Evolutionary conservation across 345 rosid genomes (phyloP).

Genomic region (Laguncularia racemosa): DNA sequence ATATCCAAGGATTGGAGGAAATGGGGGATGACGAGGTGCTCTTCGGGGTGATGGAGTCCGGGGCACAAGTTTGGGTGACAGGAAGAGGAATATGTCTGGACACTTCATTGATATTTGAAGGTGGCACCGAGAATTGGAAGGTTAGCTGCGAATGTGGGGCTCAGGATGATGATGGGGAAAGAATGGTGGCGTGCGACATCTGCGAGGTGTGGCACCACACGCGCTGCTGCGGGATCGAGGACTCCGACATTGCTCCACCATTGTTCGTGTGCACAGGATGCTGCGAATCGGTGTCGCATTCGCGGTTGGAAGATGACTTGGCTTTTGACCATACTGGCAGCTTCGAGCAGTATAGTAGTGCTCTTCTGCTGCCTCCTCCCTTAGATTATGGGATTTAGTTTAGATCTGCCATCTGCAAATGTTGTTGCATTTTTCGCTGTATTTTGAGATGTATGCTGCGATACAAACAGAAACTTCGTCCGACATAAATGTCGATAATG

Average conservation of each 20-base stretch:
- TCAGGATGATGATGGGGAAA: slow-evolving; percentile 83
- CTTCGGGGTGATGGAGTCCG: slow-evolving; percentile 42
- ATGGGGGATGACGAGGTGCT: slow-evolving; percentile 38
- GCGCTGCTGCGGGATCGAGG: slow-evolving; percentile 64
- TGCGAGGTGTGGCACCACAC: slow-evolving; percentile 96
- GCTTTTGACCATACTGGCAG: not conserved
- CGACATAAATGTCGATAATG: too few species aligned
- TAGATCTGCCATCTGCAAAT: too few species aligned
- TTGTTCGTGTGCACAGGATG: slow-evolving; percentile 64
- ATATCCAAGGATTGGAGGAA: slow-evolving; percentile 39
- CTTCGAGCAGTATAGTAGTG: not conserved
- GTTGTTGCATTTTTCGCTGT: too few species aligned
- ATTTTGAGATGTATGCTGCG: too few species aligned
- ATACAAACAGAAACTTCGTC: too few species aligned
- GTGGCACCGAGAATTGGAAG: slow-evolving; percentile 72
- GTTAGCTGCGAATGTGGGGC: slow-evolving; percentile 74
- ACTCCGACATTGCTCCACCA: slow-evolving; percentile 58
- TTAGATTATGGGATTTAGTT: too few species aligned
- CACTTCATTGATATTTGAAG: slow-evolving; percentile 39
- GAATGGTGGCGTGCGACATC: slow-evolving; percentile 81
- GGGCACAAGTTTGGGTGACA: slow-evolving; percentile 38
- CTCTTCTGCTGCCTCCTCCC: not conserved
- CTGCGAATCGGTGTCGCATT: slow-evolving; percentile 40
- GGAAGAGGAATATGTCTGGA: slow-evolving; percentile 44
- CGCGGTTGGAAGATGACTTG: slow-evolving; percentile 23